Percentiles rank a stretch among this genome's conserved stretches.
Conservation (phyloP, 805 yeast species). For the Cephaloascus albidus region DNA sequence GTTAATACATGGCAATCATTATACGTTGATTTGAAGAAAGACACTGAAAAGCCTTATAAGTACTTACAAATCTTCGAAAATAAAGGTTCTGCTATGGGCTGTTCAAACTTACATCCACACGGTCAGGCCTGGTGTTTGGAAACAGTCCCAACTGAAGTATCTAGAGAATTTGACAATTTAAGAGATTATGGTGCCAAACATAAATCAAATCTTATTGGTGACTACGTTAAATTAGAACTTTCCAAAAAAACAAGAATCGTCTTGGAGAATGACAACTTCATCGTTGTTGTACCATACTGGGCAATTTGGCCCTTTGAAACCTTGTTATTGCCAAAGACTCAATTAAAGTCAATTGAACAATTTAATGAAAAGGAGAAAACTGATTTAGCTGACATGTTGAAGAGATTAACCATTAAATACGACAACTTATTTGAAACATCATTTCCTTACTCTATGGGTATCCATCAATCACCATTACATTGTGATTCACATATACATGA, state of each 20-base stretch:
- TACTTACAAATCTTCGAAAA: conserved; percentile 71
- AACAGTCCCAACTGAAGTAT: conserved; percentile 57
- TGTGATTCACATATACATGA: conserved; percentile 31
- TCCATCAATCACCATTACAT: conserved; percentile 64
- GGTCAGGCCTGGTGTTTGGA: conserved; percentile 77
- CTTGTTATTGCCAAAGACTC: conserved; percentile 47
- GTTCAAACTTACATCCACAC: conserved; percentile 77
- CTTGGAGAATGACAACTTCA: conserved; percentile 48
- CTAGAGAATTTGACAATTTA: conserved; percentile 44
- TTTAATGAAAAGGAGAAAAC: conserved; percentile 34
- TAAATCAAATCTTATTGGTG: conserved; percentile 45
- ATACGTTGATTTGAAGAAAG: conserved; percentile 30
- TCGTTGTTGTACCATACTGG: conserved; percentile 74
- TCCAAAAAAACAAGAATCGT: conserved; percentile 43
- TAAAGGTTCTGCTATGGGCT: conserved; percentile 75
- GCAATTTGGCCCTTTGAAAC: conserved; percentile 81
- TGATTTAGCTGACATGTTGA: conserved; percentile 49
- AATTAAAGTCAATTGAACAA: conserved; percentile 38
- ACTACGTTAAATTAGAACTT: conserved; percentile 50
- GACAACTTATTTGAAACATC: conserved; percentile 62
- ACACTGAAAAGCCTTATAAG: conserved; percentile 27
- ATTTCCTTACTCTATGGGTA: conserved; percentile 77
- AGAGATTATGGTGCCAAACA: conserved; percentile 31
- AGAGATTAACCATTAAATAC: conserved; percentile 49
- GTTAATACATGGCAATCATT: conserved; percentile 52